phyloP scores from a whole-genome alignment of 1,284 basidiomycete genomes.

The Microbotryomycetes sp. region DNA sequence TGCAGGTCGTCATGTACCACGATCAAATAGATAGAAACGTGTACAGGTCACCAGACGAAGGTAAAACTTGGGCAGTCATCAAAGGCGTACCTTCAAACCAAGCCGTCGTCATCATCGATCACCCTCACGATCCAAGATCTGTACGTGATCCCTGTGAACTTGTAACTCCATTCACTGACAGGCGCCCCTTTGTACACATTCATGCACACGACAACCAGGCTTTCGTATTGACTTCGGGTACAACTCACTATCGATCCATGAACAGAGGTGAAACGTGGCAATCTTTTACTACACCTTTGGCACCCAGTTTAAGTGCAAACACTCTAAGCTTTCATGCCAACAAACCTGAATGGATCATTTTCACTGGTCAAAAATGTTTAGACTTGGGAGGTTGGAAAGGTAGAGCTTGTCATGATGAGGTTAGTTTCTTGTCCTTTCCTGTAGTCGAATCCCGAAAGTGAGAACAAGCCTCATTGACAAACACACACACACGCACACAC shows the following conservation, averaged over 20 bases:
- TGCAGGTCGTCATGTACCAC: conserved; percentile 72
- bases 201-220: conserved; percentile 50
- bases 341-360: conserved; percentile 57
- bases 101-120: conserved; percentile 70
- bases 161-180: conserved; percentile 49
- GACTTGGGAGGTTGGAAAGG: conserved; percentile 54
- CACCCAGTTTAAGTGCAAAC: conserved; percentile 54
- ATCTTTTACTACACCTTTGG: conserved; percentile 60
- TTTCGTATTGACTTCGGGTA: conserved; percentile 67
- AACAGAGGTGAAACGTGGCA: conserved; percentile 82
- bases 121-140: conserved; percentile 69
- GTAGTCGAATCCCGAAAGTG: too few species aligned
- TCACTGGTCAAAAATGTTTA: conserved; percentile 69
- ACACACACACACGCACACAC: background rate
- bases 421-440: conserved; percentile 38
- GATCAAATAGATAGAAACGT: conserved; percentile 64
- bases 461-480: background rate
- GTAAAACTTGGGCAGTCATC: conserved; percentile 67
- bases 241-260: conserved; percentile 72
- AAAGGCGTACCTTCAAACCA: conserved; percentile 58
- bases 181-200: background rate
- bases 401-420: conserved; percentile 67
- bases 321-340: conserved; percentile 81
- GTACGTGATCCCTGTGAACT: too few species aligned
- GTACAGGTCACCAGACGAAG: conserved; percentile 81